Evolutionary conservation across 371 early-diverging fungal genomes (phyloP), one percentile per base, ranked within the genome.

Genomic region (Syncephalis fuscata): DNA sequence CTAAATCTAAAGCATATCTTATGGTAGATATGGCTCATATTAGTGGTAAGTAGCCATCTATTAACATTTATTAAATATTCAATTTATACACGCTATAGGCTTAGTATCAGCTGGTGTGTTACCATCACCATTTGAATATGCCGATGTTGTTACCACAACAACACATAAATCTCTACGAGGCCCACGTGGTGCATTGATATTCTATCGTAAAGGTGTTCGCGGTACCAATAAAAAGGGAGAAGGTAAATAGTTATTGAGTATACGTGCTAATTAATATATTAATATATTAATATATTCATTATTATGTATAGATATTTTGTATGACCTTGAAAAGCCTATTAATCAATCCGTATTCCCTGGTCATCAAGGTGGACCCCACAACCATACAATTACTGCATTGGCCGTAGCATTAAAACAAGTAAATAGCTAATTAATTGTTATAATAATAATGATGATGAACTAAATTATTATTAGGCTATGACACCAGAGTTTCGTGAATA

Each of bases 341-440:
- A 96, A 99, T 68, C 74, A 75, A 51, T 87, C 94, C 14, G 99
- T 99, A 38, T 99, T 99, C 74, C 99, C 99, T 15, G 93, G 96
- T 37, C 90, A 92, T 62, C 98, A 99, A 68, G 99, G 99, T 53
- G 99, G 99, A 5, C 98, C 99, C 26, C 99, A 99, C 72, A 98
- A 99, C 78, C 93, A 99, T 72, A 97, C 98, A 43, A 99, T 99
- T 53, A 76, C 92, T 25, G 98, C 98, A 14, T 67, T 98, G 50
- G 86, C 99, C 20, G 97, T 96, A 27, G 96, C 98, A 0, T 69
- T 99, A 49, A 87, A 94, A 65, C 93, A 97, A 70, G 76, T 76
- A 23, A 62, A 64, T 22, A 17, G 14, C 16, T 26, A 1, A 24
- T 16, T 45, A 23, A 47, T 23, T 26, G 23, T 1, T 11, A 32